Base-by-base conservation (phyloP, 306 rosid genomes). In the Sesbania bispinosa region DNA sequence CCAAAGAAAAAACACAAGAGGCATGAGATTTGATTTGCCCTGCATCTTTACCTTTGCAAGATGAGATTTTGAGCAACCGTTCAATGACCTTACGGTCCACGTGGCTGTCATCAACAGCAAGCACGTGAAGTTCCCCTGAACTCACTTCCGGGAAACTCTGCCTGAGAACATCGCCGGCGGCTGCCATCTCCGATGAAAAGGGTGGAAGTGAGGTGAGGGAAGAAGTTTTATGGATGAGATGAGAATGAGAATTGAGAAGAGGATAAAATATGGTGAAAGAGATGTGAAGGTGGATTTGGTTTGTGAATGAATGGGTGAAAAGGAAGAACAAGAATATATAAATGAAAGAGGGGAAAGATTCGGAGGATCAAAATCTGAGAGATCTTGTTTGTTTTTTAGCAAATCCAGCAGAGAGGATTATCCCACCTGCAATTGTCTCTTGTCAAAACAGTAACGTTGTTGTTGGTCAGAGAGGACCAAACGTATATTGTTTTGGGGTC, bases 41-140 rank as follows among this genome's bases (percentile, higher is more conserved):
- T n/a, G n/a, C 0, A 8, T 5, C 11, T 32, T 26, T 73, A 93
- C 98, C 98, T 90, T 88, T 83, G 77, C 98, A 93, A 10, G 96
- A 85, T 9, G 98, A 87, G 59, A 85, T 81, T 75, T 86, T 88
- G 3, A 93, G 92, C 84, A 93, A 81, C 19, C 87, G 69, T 64
- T 93, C 98, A 38, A 93, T 93, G 66, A 93, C 96, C 77, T 84
- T 93, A 62, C 97, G 87, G 63, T 93, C 98, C 6, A 93, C 93
- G 19, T 50, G 81, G 50, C 97, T 93, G 58, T 93, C 98, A 75
- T 93, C 98, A 5, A 93, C 98, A 0, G 98, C 98, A 20, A 93
- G 89, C 61, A 93, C 98, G 67, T 93, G 98, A 10, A 93, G 79
- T 73, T 93, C 78, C 4, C 47, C 41, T 1, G 88, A 63, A 45